These are phyloP conservation scores for Helminthosporium solani DNA, from an alignment of 2,329 filamentous ascomycete species.

Conservation along the genomic window DNA sequence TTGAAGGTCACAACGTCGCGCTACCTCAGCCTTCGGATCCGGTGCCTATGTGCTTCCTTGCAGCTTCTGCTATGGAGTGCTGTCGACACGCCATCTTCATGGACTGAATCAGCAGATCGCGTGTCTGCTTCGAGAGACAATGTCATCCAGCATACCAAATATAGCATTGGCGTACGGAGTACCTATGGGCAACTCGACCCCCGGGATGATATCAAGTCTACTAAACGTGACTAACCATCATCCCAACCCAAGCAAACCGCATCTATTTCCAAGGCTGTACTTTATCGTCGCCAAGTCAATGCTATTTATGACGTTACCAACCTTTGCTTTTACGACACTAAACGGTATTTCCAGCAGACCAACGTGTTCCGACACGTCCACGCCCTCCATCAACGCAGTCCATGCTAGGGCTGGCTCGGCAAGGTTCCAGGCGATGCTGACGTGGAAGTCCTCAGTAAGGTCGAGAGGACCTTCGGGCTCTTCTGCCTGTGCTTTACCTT, in stretches of 20 bases:
- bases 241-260: conserved; percentile 17
- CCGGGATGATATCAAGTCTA: too few relatives aligned
- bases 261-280: conserved; percentile 12
- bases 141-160: too few relatives aligned
- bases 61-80: too few relatives aligned
- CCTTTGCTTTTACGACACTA: conserved; percentile 49
- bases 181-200: too few relatives aligned
- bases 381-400: conserved; percentile 21
- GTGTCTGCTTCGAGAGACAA: too few relatives aligned
- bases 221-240: too few relatives aligned
- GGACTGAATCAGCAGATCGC: too few relatives aligned
- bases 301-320: conserved; percentile 45
- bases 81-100: too few relatives aligned
- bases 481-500: conserved; percentile 10
- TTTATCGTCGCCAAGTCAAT: conserved; percentile 30
- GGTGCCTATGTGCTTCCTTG: too few relatives aligned
- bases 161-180: too few relatives aligned
- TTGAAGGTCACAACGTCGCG: too few relatives aligned
- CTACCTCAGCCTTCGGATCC: too few relatives aligned
- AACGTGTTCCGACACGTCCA: conserved; percentile 24
- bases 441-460: conserved; percentile 68
- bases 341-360: conserved; percentile 33
- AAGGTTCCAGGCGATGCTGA: conserved; percentile 81
- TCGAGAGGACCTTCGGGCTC: conserved; percentile 31
- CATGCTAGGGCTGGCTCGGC: conserved; percentile 29